Evolutionary conservation across 495 filamentous ascomycete species (phyloP).

Genomic region (Cercophora scortea): DNA sequence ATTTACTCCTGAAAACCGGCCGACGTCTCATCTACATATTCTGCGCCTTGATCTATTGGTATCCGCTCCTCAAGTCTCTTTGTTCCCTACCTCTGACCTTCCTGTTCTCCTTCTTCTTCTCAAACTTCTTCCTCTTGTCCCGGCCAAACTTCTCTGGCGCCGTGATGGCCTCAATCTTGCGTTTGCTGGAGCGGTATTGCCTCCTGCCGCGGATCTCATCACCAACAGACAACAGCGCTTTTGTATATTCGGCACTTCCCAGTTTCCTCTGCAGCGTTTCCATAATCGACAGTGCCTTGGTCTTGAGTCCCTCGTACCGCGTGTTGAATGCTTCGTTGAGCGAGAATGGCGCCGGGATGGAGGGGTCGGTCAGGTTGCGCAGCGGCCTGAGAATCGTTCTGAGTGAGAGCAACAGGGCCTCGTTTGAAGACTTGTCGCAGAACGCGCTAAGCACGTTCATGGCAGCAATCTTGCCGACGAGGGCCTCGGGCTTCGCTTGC

Average conservation of each 20-base stretch:
- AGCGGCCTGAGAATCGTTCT: conserved; percentile 68
- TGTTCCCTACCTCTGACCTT: conserved; percentile 67
- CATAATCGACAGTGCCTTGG: conserved; percentile 64
- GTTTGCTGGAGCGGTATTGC: conserved; percentile 66
- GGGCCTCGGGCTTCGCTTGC: conserved; percentile 49
- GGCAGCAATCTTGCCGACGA: conserved; percentile 66
- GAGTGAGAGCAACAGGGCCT: conserved; percentile 52
- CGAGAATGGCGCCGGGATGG: conserved; percentile 60
- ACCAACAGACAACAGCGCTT: conserved; percentile 57
- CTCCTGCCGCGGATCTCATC: conserved; percentile 60
- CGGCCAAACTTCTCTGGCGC: conserved; percentile 69
- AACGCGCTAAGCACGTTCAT: conserved; percentile 61
- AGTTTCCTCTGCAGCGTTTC: conserved; percentile 71
- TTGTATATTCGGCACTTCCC: conserved; percentile 71
- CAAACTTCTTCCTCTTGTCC: conserved; percentile 78
- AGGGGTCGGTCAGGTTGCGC: conserved; percentile 73
- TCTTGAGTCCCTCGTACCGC: conserved; percentile 56
- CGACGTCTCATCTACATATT: too few relatives aligned
- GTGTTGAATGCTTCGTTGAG: conserved; percentile 58
- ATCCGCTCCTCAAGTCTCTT: conserved; percentile 50
- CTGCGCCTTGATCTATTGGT: conserved; percentile 1
- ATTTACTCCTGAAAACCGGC: too few relatives aligned
- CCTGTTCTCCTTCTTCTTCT: conserved; percentile 74
- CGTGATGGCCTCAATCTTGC: conserved; percentile 75
- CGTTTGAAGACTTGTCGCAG: conserved; percentile 48